phyloP scores from a whole-genome alignment of 2,329 filamentous ascomycete species.

The Nothomitra cinnamomea region DNA sequence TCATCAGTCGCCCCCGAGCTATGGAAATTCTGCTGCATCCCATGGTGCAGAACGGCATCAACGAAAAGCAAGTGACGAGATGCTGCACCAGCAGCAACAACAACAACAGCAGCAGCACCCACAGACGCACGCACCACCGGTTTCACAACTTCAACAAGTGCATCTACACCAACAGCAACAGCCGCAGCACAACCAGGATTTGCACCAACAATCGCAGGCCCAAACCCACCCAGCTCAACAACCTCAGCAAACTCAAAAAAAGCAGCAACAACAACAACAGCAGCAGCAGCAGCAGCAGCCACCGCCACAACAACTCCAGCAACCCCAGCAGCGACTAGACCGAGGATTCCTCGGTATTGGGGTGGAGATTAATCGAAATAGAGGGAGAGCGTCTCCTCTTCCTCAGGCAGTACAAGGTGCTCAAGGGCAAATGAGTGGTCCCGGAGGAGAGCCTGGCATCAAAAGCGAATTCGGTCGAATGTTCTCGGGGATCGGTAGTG shows the following conservation, averaged over 20 bases:
- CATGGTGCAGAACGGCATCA: not conserved
- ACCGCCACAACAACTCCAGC: constrained; percentile 5
- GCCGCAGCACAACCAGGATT: constrained; percentile 27
- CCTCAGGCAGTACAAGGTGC: constrained; percentile 90
- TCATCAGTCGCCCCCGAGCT: not conserved
- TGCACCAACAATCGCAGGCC: constrained; percentile 16
- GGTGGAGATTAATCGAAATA: constrained; percentile 59
- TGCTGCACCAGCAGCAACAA: constrained; percentile 1
- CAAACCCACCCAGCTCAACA: not conserved
- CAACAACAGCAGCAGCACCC: constrained; percentile 11
- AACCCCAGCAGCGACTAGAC: constrained; percentile 32
- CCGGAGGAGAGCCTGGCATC: constrained; percentile 69
- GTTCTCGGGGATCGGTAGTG: constrained; percentile 79
- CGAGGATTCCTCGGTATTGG: constrained; percentile 57
- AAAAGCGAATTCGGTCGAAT: constrained; percentile 92
- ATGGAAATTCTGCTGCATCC: not conserved
- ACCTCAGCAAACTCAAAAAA: constrained; percentile 18
- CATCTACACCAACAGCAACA: not conserved
- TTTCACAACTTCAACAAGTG: not conserved
- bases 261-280: constrained; percentile 17
- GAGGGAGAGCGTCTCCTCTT: constrained; percentile 70
- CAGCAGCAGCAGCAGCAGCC: constrained; percentile 18
- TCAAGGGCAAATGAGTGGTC: constrained; percentile 62
- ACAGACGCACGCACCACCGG: not conserved
- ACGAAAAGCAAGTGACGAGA: constrained; percentile 25